Base-by-base conservation (phyloP, 805 yeast species). In the Suhomyces sp. region DNA sequence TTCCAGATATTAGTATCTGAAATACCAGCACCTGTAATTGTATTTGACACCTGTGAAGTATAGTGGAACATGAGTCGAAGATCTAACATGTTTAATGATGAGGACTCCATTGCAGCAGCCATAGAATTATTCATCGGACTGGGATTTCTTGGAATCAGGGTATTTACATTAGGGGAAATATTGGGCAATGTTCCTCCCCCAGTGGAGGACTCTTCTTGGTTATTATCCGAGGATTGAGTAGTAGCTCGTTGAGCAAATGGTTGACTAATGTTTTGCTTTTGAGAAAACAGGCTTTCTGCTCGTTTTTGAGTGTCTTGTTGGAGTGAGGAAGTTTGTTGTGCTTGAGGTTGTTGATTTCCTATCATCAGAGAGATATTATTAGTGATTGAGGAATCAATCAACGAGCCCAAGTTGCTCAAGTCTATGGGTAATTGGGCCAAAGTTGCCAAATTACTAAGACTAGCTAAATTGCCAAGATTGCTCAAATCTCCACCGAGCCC, bases 1-100 rank as follows among this genome's bases (percentile, higher is more conserved):
- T 81, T 77, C 97, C 97, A 91, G 24, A 90, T 83, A 44, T 82
- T 77, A 19, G 81, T 78, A 44, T 83, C 95, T 20, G 91, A 83
- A 21, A 90, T 87, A 2, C 96, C 96, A 1, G 96, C 95, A 2
- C 82, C 88, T 0, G 95, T 83, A 30, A 91, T 86, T 0, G 97
- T 85, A 25, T 80, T 79, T 60, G 95, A 84, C 4, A 88, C 96
- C 25, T 76, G 79, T 0, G 88, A 77, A 5, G 90, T 81, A 58
- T 88, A 91, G 60, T 90, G 95, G 57, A 87, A 84, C 78, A 91
- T 84, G 29, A 91, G 66, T 47, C 83, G 74, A 42, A 91, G 65
- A 58, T 91, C 97, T 20, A 83, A 65, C 74, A 84, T 67, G 57
- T 86, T 84, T 31, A 84, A 62, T 35, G 54, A 59, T 17, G 35